These are phyloP conservation scores for Vanrija pseudolonga DNA, from an alignment of 1,284 basidiomycete genomes.

Conservation along the genomic window DNA sequence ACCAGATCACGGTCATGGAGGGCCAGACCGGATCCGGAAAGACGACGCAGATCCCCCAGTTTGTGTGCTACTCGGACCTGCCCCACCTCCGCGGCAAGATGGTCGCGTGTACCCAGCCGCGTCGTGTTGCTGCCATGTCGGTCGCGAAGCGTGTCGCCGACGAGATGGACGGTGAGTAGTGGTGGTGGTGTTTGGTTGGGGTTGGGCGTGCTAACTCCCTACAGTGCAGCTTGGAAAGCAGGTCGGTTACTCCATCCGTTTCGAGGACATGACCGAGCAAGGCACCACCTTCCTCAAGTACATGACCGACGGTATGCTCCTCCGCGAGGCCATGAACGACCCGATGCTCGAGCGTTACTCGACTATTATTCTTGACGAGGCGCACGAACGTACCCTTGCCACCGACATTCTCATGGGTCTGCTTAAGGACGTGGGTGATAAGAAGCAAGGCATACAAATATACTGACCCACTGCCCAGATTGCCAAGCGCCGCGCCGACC, in stretches of 20 bases:
- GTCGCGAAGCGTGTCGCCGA: conserved; percentile 98
- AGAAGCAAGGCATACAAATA: not conserved
- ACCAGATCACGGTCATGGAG: conserved; percentile 93
- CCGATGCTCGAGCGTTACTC: conserved; percentile 84
- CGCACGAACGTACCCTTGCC: conserved; percentile 95
- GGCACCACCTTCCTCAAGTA: conserved; percentile 93
- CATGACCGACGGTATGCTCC: conserved; percentile 99
- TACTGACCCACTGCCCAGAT: conserved; percentile 57
- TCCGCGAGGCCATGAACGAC: conserved; percentile 97
- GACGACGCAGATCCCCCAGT: conserved; percentile 98
- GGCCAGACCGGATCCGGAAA: conserved; percentile 98
- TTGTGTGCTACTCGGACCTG: conserved; percentile 87
- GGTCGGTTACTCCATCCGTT: conserved; percentile 97
- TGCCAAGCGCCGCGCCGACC: conserved; percentile 73
- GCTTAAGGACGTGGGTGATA: conserved; percentile 53
- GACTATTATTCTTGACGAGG: conserved; percentile 97
- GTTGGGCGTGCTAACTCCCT: not conserved
- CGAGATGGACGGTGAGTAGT: conserved; percentile 83
- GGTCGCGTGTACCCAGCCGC: conserved; percentile 95
- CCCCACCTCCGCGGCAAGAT: conserved; percentile 83
- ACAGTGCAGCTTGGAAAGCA: conserved; percentile 84
- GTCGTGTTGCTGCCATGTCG: conserved; percentile 95
- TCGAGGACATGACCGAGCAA: conserved; percentile 93
- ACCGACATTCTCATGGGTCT: conserved; percentile 99
- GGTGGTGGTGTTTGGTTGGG: not conserved